Evolutionary conservation across 2,329 filamentous ascomycete species (phyloP), one percentile per base, ranked within the genome.

Genomic region (Decorospora gaudefroyi): DNA sequence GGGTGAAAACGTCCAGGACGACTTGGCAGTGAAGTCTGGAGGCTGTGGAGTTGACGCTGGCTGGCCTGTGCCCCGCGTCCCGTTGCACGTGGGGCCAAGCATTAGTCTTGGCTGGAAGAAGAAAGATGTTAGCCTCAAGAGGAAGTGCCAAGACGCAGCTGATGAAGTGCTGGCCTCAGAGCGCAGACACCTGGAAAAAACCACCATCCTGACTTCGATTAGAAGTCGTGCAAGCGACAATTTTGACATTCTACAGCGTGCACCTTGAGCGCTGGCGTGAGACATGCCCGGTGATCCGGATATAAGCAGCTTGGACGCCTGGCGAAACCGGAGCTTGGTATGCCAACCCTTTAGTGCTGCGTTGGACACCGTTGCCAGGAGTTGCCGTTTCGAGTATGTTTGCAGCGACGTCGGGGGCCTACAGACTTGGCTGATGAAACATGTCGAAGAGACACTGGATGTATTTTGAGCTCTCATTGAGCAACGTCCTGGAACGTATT

Each of bases 311-410:
- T 30, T 42, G 35, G 40, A 40, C 43, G 33, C 46, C 51, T 47
- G 56, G 55, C 61, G 50, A 61, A 47, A 55, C 51, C 51, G 50
- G 54, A 22, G 55, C 54, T 64, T 59, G 56, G 53, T 52, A 53
- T 65, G 59, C 65, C 65, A 68, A 68, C 51, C 60, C 64, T 64
- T 62, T 68, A 68, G 65, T 63, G 65, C 64, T 42, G 54, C 46
- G 29, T 63, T 65, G 59, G 28, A 68, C 49, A 45, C 40, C 37
- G 41, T 29, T 51, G 23, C 30, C 13, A 46, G 53, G n/a, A 41
- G 21, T 57, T 64, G 25, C 62, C 61, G 51, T 52, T 57, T 65
- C 46, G 47, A 60, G 62, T 39, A 64, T 57, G 44, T 54, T 37
- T 35, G 41, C 26, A 36, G 43, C 51, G 40, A 47, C 38, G 32